Evolutionary conservation across 2,329 filamentous ascomycete genomes (phyloP), one percentile per base, ranked within the genome.

Genomic region (Tolypocladium tropicale): DNA sequence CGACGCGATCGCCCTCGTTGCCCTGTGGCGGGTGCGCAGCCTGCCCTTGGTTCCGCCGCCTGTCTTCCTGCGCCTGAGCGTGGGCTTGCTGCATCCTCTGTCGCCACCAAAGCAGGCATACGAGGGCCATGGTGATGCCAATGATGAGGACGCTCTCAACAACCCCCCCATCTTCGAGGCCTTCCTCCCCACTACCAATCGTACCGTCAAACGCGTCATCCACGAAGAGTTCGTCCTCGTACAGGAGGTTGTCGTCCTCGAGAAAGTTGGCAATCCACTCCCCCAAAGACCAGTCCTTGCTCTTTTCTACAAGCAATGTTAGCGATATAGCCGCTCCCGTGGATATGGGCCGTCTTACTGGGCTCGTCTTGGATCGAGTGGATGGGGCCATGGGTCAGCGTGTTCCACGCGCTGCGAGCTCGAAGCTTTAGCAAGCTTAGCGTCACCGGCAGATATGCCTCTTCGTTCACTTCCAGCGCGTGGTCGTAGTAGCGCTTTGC

Each of bases 401-500:
- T 91, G 64, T 97, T 97, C 94, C 94, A 99, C 64, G 90, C 94
- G 68, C 90, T 95, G 58, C 92, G 83, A 54, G 88, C 75, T 12
- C 93, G 80, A 57, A 99, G 77, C 70, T 96, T 96, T 60, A 95
- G 77, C 52, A 99, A 75, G 60, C 90, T 93, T 33, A 99, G 75
- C 12, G 90, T 90, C 4, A 97, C 94, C 0, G 94, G 94, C 0
- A 97, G 78, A 68, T 97, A 97, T 0, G 94, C 92, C 71, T 99
- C 95, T 52, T 86, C 81, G 64, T 96, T 99, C 0, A 93, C 92
- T 66, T 92, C 90, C 33, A 96, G 76, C 1, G 94, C 93, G 58
- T 94, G 81, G 65, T 99, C 94, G 67, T 99, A 99, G 72, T 92
- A 96, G 55, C 94, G 80, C 73, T 99, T 99, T 2, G 95, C 94